Evolutionary conservation across 2,329 filamentous ascomycete genomes (phyloP), one percentile per base, ranked within the genome.

Genomic region (Fusarium acutatum): DNA sequence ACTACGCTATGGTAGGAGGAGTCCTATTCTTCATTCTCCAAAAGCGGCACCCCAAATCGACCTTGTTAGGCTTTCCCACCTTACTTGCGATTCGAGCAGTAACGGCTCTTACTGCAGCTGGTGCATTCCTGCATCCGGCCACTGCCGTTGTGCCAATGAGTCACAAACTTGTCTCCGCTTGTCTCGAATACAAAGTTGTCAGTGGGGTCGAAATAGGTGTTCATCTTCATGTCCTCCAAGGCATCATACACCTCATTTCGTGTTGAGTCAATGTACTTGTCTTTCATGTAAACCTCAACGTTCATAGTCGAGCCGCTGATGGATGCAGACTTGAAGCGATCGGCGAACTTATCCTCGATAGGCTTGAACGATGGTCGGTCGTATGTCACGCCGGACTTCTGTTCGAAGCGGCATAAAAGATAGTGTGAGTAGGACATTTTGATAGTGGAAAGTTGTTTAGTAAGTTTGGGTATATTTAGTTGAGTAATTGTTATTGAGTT

Each of bases 1-100:
- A 28, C 34, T 53, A 53, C 0, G 18, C 50, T 37, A 28, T 26
- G 11, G 13, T 13, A 18, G 10, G 7, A 2, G 5, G 3, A 18
- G 22, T 14, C 24, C 15, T 28, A 38, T 0, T 4, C 24, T 13
- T 2, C 12, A 2, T 7, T 0, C 7, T 35, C 3, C 26, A 26
- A 26, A 26, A 26, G 26, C 26, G 5, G 6, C 26, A 26, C 26
- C 26, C 6, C 26, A 26, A 26, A 5, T 26, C 26, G 6, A 26
- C 26, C 26, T 26, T 6, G 6, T 26, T 26, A 26, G 26, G 26
- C 26, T 26, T 26, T 26, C 14, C 4, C 34, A 5, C 0, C 24
- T 4, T 9, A 54, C 20, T 54, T 54, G 10, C 50, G 24, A 34
- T 54, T 54, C 0, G 24, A 18, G 24, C 50, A 54, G 24, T 54